Evolutionary conservation across 2,329 filamentous ascomycete species (phyloP).

Genomic region (Chaetomium globosum): DNA sequence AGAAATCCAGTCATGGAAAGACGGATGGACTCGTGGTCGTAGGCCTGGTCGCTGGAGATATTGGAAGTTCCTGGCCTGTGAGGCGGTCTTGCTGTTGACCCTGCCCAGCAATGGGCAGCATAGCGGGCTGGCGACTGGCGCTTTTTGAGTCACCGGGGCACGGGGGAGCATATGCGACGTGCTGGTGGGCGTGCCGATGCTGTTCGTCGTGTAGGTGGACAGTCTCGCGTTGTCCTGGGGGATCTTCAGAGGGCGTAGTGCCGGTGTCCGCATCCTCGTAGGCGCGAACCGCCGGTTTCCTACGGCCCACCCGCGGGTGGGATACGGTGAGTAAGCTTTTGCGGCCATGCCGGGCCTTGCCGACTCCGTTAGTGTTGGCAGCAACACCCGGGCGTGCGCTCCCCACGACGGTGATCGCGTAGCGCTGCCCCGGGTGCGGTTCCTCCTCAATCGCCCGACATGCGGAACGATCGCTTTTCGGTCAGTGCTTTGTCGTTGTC

Average conservation of each 20-base stretch:
- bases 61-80: not conserved
- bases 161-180: conserved; percentile 20
- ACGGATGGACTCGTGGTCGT: conserved; percentile 18
- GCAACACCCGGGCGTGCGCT: conserved; percentile 36
- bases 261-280: conserved; percentile 25
- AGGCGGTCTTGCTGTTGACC: not conserved
- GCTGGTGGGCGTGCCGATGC: conserved; percentile 20
- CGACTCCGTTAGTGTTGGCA: conserved; percentile 39
- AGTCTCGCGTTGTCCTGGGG: conserved; percentile 33
- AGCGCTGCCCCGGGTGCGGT: conserved; percentile 50
- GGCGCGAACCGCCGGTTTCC: conserved; percentile 32
- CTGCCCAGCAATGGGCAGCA: not conserved
- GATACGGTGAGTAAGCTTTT: conserved; percentile 46
- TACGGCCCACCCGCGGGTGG: conserved; percentile 24
- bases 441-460: conserved; percentile 47
- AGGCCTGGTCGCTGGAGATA: not conserved
- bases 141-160: not conserved
- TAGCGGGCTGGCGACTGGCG: not conserved
- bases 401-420: conserved; percentile 41
- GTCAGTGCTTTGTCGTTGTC: conserved; percentile 25
- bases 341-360: conserved; percentile 53
- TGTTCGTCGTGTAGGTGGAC: conserved; percentile 34
- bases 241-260: conserved; percentile 37
- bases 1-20: conserved; percentile 32
- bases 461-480: conserved; percentile 34